phyloP scores from a whole-genome alignment of 2,329 filamentous ascomycete species.

The Sporothrix globosa region DNA sequence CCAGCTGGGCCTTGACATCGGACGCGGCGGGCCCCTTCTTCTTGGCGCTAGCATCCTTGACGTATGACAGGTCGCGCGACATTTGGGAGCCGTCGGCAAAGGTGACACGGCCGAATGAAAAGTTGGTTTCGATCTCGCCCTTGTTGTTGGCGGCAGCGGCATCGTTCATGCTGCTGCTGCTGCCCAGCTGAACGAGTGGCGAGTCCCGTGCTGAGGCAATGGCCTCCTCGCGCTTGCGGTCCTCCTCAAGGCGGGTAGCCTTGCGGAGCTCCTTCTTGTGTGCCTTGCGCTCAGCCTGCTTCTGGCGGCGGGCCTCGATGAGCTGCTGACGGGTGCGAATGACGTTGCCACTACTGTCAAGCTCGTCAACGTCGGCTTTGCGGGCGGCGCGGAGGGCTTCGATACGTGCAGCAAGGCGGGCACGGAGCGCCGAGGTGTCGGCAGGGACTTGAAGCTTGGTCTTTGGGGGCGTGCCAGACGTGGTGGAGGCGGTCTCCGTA shows the following conservation, averaged over 20 bases:
- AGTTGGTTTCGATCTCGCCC: constrained; percentile 60
- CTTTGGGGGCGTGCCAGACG: constrained; percentile 22
- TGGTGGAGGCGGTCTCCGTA: neutral
- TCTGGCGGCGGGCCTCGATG: constrained; percentile 83
- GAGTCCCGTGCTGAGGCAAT: constrained; percentile 64
- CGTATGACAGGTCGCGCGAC: constrained; percentile 70
- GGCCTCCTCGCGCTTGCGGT: constrained; percentile 65
- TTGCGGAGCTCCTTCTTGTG: constrained; percentile 85
- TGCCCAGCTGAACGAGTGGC: constrained; percentile 46
- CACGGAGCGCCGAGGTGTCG: constrained; percentile 74
- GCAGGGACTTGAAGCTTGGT: constrained; percentile 49
- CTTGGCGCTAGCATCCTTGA: constrained; percentile 53
- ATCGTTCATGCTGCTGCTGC: constrained; percentile 48
- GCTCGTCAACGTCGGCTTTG: constrained; percentile 67
- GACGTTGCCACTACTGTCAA: constrained; percentile 71
- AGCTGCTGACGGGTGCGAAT: constrained; percentile 88
- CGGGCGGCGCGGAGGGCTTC: constrained; percentile 81
- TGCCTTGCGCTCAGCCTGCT: constrained; percentile 82
- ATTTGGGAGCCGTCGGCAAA: constrained; percentile 84
- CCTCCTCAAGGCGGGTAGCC: constrained; percentile 79
- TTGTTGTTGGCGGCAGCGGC: constrained; percentile 51
- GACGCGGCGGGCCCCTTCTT: constrained; percentile 71
- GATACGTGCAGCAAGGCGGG: constrained; percentile 79
- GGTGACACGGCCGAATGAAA: constrained; percentile 87
- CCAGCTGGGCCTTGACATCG: constrained; percentile 83